Evolutionary conservation across 192 early-diverging fungal species (phyloP), one percentile per base, ranked within the genome.

Genomic region (Paraglomus occultum): DNA sequence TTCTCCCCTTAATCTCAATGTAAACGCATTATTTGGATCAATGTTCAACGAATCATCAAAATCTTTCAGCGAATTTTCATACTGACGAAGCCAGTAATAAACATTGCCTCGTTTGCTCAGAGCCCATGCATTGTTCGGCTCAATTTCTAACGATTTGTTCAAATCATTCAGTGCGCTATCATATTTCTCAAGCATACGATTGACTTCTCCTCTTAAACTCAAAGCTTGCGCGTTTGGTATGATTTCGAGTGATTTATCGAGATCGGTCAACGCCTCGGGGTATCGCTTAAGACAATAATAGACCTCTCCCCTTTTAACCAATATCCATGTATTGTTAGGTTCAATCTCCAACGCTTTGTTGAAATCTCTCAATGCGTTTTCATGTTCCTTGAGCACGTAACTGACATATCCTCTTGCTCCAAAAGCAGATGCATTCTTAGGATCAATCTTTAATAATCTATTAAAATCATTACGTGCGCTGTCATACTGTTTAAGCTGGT

Each of bases 1-100:
- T 67, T 67, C 64, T 17, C 64, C 64, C 5, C 64, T 38, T 52
- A 52, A 52, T 18, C 50, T 31, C 2, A 67, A 52, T 20, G 50
- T 23, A 0, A 45, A 53, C 31, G 64, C 2, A 31, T 57, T 57
- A 57, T 57, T 11, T 23, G 11, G 11, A 17, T 57, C 54, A 8
- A 31, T 42, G 8, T 52, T 7, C 43, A 67, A 67, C 1, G 64
- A 20, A 12, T 52, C 43, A 5, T 18, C 17, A 11, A 67, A 23
- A 52, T 67, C 64, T 8, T 38, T 17, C 53, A 51, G 40, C 14
- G 50, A 23, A 42, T 67, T 51, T 40, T 54, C 4, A 67, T 42
- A 38, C n/a, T 51, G 40, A 40, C 5, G 5, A 10, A 61, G 44
- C 59, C 40, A 43, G 18, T 61, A 61, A 61, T 61, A 61, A 43